Conservation (phyloP, 768 basidiomycete genomes). For the Hortiboletus campestris region DNA sequence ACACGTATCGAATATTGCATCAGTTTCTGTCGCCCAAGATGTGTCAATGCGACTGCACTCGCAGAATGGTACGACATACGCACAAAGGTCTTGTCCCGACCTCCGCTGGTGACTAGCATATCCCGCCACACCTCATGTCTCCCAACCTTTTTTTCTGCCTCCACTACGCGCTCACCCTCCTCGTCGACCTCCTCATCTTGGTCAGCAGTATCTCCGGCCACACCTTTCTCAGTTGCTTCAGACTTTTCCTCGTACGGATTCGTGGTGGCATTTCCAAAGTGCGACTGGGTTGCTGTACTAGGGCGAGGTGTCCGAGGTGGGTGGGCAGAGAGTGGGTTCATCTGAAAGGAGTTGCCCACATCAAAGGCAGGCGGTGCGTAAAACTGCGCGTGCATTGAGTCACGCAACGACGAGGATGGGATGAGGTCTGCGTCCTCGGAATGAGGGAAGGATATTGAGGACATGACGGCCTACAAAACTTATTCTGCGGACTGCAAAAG, state of each 20-base stretch:
- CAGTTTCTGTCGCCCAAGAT: slow-evolving; percentile 57
- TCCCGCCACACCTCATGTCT: slow-evolving; percentile 78
- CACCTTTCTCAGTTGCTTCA: slow-evolving; percentile 28
- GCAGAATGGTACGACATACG: slow-evolving; percentile 29
- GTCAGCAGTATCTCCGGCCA: slow-evolving; percentile 19
- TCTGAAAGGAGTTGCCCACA: slow-evolving; percentile 62
- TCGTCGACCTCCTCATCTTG: slow-evolving; percentile 47
- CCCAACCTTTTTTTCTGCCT: slow-evolving; percentile 46
- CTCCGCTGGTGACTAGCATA: slow-evolving; percentile 71
- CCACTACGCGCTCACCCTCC: slow-evolving; percentile 44
- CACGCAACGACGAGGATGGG: slow-evolving; percentile 37
- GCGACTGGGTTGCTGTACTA: slow-evolving; percentile 25
- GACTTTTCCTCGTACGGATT: slow-evolving; percentile 45
- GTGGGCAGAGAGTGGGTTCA: slow-evolving; percentile 78
- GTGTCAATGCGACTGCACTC: background rate
- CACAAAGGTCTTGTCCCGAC: slow-evolving; percentile 85
- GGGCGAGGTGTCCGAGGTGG: slow-evolving; percentile 72
- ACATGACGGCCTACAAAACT: slow-evolving; percentile 43
- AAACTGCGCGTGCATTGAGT: slow-evolving; percentile 45
- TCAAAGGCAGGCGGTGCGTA: slow-evolving; percentile 59
- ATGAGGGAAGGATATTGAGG: slow-evolving; percentile 63
- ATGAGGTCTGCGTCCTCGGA: slow-evolving; percentile 37
- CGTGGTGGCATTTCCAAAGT: slow-evolving; percentile 19
- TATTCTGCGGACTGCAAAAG: background rate
- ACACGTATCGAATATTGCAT: slow-evolving; percentile 81